Evolutionary conservation across 345 rosid species (phyloP).

Genomic region (Turnera subulata): DNA sequence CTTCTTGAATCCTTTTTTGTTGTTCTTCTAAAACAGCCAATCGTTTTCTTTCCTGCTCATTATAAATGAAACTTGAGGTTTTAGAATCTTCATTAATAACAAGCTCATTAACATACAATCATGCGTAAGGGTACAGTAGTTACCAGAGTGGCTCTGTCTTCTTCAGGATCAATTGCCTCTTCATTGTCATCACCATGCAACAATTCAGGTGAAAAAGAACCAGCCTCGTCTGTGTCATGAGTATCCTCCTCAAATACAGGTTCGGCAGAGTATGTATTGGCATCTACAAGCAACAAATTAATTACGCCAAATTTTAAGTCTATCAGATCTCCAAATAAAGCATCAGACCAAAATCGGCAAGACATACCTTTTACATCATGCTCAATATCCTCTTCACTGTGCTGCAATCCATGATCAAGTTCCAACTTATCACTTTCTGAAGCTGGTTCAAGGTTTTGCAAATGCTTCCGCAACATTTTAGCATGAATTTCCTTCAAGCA

Average conservation of each 20-base stretch:
- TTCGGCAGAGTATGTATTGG: constrained; percentile 64
- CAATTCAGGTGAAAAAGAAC: constrained; percentile 85
- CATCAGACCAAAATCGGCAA: neutral
- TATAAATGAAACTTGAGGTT: too few species aligned
- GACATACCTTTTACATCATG: constrained; percentile 37
- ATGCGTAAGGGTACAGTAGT: neutral
- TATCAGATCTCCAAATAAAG: constrained; percentile 7
- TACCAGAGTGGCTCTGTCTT: constrained; percentile 82
- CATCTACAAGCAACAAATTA: constrained; percentile 30
- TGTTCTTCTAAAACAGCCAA: constrained; percentile 63
- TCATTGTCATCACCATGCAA: constrained; percentile 80
- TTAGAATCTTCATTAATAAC: too few species aligned
- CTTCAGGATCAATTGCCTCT: constrained; percentile 94
- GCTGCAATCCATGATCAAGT: constrained; percentile 29
- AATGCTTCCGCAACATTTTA: constrained; percentile 71
- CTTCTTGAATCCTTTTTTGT: constrained; percentile 67
- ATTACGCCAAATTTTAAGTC: constrained; percentile 5
- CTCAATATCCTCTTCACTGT: constrained; percentile 48
- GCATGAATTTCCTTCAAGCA: constrained; percentile 87
- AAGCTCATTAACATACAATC: too few species aligned
- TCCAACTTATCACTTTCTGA: constrained; percentile 42
- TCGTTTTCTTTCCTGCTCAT: constrained; percentile 64
- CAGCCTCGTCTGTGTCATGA: constrained; percentile 59
- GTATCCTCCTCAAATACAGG: constrained; percentile 44
- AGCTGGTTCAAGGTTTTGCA: constrained; percentile 73